These are phyloP conservation scores for Hanseniaspora singularis DNA, from an alignment of 805 yeast genomes.

Conservation along the genomic window DNA sequence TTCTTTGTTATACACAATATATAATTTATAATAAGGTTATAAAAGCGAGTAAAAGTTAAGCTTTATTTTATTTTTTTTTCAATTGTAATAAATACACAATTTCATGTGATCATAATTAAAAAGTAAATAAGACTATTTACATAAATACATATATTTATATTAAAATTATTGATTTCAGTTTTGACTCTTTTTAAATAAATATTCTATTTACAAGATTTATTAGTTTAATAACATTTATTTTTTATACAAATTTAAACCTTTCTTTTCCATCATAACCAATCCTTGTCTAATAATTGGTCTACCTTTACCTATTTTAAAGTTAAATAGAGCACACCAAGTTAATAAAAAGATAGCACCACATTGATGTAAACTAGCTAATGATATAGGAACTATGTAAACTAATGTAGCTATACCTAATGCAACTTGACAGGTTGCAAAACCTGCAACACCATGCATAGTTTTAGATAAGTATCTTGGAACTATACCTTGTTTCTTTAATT, in stretches of 20 bases:
- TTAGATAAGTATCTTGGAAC: conserved; percentile 48
- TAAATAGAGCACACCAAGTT: conserved; percentile 60
- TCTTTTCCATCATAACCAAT: conserved; percentile 26
- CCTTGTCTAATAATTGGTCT: conserved; percentile 33
- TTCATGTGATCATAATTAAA: no score
- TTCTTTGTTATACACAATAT: no score
- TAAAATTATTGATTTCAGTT: no score
- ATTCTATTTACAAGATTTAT: neutral
- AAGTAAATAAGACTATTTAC: no score
- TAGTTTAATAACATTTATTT: neutral
- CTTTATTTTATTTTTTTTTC: no score
- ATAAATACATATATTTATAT: no score
- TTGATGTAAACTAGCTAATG: conserved; percentile 90
- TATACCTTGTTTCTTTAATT: conserved; percentile 34
- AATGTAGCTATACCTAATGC: conserved; percentile 77
- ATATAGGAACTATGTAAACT: conserved; percentile 78
- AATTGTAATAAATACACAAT: no score
- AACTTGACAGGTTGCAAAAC: conserved; percentile 72
- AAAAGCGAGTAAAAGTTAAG: no score
- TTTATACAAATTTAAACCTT: conserved; percentile 24
- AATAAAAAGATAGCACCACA: conserved; percentile 88
- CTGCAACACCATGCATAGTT: conserved; percentile 60
- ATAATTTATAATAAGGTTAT: no score
- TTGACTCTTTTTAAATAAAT: no score
- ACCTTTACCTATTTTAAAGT: conserved; percentile 49